Evolutionary conservation across 2,329 filamentous ascomycete genomes (phyloP).

Genomic region (Ophiocordyceps australis): DNA sequence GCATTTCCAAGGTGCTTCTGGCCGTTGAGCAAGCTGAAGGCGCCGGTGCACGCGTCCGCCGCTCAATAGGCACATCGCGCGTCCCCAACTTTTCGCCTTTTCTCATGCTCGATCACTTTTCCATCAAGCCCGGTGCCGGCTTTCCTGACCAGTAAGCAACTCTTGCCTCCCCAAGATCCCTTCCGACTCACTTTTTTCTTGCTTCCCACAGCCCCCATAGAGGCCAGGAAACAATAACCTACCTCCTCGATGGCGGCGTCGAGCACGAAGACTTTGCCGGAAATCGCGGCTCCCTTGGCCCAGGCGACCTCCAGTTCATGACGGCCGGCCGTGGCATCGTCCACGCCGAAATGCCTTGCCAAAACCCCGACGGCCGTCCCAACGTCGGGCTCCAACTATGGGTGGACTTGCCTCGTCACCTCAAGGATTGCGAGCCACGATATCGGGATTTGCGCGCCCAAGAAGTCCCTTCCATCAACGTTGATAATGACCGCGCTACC

Average conservation of each 20-base stretch:
- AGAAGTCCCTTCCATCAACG: conserved; percentile 62
- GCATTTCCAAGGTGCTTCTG: conserved; percentile 68
- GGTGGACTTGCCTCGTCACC: conserved; percentile 69
- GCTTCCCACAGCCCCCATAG: conserved; percentile 30
- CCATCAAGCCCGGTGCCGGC: conserved; percentile 58
- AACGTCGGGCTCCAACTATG: conserved; percentile 88
- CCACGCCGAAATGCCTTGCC: conserved; percentile 85
- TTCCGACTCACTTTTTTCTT: background rate
- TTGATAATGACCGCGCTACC: conserved; percentile 54
- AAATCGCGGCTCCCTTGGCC: conserved; percentile 62
- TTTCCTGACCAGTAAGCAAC: conserved; percentile 60
- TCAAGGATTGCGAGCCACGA: conserved; percentile 80
- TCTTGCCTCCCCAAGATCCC: background rate
- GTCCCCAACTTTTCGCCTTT: conserved; percentile 83
- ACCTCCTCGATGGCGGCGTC: conserved; percentile 67
- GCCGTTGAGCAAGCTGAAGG: conserved; percentile 79
- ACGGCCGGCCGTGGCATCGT: conserved; percentile 83
- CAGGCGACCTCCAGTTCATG: conserved; percentile 97
- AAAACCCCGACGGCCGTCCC: conserved; percentile 54
- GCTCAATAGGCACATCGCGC: conserved; percentile 70
- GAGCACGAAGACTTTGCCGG: conserved; percentile 90
- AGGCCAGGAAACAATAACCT: conserved; percentile 79
- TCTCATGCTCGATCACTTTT: conserved; percentile 92
- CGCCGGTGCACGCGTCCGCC: conserved; percentile 68
- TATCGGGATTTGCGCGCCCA: conserved; percentile 68